Evolutionary conservation across 306 rosid genomes (phyloP).

Genomic region (Corylus avellana): DNA sequence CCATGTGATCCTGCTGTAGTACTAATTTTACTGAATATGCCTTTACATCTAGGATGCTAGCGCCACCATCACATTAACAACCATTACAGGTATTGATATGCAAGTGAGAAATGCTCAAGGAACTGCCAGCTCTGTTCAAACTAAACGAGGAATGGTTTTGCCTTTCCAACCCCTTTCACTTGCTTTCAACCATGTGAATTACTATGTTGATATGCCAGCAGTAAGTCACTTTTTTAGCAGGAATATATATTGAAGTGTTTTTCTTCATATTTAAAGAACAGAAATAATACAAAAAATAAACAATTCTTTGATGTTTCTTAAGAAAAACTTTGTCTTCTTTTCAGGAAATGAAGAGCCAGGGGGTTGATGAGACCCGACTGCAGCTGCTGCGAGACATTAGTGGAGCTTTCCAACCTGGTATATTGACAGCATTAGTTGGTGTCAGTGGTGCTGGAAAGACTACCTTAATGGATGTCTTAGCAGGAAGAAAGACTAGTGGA

Average conservation of each 20-base stretch:
- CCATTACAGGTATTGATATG: slow-evolving; percentile 25
- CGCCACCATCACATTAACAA: not conserved
- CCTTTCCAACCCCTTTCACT: slow-evolving; percentile 72
- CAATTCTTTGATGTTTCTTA: not conserved
- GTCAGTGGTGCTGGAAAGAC: slow-evolving; percentile 83
- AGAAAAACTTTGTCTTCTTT: not conserved
- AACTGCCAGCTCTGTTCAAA: slow-evolving; percentile 15
- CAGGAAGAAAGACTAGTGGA: slow-evolving; percentile 73
- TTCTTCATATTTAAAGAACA: not conserved
- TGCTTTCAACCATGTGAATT: slow-evolving; percentile 66
- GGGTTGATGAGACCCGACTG: slow-evolving; percentile 47
- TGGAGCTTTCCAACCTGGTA: slow-evolving; percentile 64
- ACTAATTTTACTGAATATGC: not conserved
- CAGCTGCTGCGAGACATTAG: slow-evolving; percentile 64
- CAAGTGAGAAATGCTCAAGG: slow-evolving; percentile 28
- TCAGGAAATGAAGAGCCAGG: slow-evolving; percentile 71
- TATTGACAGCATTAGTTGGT: slow-evolving; percentile 67
- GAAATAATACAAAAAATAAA: not conserved
- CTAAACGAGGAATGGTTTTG: slow-evolving; percentile 56
- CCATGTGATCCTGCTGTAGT: not conserved
- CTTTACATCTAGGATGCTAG: not conserved
- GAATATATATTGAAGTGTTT: not conserved
- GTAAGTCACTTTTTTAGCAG: slow-evolving; percentile 37
- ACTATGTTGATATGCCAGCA: slow-evolving; percentile 77
- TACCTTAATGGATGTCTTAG: slow-evolving; percentile 68